phyloP scores from a whole-genome alignment of 1,284 basidiomycete genomes.

The Trametes pubescens region DNA sequence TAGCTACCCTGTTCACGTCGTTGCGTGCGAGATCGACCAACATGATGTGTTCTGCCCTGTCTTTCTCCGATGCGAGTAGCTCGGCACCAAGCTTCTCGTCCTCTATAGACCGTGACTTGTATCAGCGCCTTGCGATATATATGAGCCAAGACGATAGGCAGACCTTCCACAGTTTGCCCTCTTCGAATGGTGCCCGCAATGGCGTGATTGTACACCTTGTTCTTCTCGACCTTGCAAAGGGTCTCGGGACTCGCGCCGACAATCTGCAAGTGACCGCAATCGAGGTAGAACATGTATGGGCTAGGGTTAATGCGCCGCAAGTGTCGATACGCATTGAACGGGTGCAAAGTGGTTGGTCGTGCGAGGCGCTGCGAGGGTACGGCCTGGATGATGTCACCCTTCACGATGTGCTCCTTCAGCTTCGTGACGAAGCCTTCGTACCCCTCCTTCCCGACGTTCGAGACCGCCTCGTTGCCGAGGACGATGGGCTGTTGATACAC shows the following conservation, averaged over 20 bases:
- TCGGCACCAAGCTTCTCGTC: constrained; percentile 82
- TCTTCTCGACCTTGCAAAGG: constrained; percentile 93
- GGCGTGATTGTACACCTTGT: constrained; percentile 96
- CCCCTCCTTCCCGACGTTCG: constrained; percentile 94
- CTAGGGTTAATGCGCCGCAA: constrained; percentile 96
- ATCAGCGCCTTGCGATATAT: background rate
- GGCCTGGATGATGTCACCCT: constrained; percentile 98
- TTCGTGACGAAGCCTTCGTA: constrained; percentile 94
- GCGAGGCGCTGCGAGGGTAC: constrained; percentile 94
- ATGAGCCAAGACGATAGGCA: constrained; percentile 36
- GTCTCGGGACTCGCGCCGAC: constrained; percentile 99
- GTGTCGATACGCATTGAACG: constrained; percentile 97
- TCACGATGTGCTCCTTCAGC: constrained; percentile 93
- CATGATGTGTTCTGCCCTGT: constrained; percentile 99
- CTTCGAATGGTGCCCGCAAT: constrained; percentile 96
- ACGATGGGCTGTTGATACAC: constrained; percentile 74
- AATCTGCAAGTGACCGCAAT: constrained; percentile 92
- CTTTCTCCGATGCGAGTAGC: constrained; percentile 88
- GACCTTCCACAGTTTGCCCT: constrained; percentile 86
- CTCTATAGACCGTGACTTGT: constrained; percentile 60
- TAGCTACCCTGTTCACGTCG: constrained; percentile 98
- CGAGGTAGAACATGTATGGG: constrained; percentile 99
- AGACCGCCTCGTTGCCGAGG: constrained; percentile 76
- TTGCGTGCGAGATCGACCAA: constrained; percentile 98
- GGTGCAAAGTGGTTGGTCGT: constrained; percentile 88